Conservation (phyloP, 208 protist species). For the Acanthamoeba royreba region DNA sequence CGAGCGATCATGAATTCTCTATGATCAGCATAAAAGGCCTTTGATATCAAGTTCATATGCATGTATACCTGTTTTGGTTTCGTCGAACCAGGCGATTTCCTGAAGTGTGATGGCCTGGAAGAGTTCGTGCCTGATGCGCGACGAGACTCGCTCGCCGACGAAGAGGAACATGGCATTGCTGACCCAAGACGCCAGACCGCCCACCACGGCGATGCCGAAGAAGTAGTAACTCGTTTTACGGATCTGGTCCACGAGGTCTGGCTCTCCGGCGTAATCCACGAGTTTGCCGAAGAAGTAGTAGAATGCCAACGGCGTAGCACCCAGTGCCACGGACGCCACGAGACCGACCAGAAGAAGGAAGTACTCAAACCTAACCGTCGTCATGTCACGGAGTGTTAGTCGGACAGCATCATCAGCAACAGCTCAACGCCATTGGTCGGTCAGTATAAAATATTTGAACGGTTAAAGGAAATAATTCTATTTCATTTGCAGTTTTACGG, state of each 20-base stretch:
- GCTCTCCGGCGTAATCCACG: neutral
- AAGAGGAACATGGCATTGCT: neutral
- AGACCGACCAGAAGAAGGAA: neutral
- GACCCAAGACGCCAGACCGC: neutral
- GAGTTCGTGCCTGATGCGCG: slow-evolving; percentile 50
- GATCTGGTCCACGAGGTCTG: neutral
- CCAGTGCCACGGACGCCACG: neutral
- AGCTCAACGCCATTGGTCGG: neutral
- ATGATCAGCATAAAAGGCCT: too few species aligned
- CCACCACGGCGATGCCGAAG: neutral
- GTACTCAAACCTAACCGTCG: neutral
- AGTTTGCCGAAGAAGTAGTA: slow-evolving; percentile 27
- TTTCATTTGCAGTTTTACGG: neutral
- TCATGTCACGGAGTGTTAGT: too few species aligned
- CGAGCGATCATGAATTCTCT: neutral
- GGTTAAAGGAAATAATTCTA: neutral
- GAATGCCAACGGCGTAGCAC: neutral
- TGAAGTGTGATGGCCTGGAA: slow-evolving; percentile 73
- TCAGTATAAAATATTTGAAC: neutral
- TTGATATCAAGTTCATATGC: too few species aligned
- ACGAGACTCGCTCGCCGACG: slow-evolving; percentile 53
- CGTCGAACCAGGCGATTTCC: slow-evolving; percentile 80
- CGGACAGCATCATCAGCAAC: too few species aligned
- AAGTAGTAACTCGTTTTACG: neutral
- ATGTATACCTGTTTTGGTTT: slow-evolving; percentile 70